Percentiles rank a stretch among this genome's conserved stretches.
Evolutionary conservation across 106 monocot genomes (phyloP).

Genomic region (Ottelia alismoides): DNA sequence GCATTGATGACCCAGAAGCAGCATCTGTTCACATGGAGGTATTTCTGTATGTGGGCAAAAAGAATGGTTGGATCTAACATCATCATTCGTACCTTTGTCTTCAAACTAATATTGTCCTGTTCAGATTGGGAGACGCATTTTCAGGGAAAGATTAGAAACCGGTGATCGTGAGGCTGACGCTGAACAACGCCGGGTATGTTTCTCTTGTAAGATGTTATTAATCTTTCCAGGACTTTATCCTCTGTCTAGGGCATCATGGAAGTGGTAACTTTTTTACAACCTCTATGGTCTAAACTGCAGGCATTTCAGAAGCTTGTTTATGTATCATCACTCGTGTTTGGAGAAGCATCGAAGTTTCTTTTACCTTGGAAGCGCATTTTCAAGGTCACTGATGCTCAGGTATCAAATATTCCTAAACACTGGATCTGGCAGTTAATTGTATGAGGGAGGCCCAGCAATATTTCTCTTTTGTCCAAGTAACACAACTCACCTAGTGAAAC

Average conservation of each 20-base stretch:
- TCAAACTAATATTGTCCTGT: too few relatives aligned
- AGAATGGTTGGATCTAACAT: too few relatives aligned
- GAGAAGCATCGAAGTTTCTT: slow-evolving; percentile 62
- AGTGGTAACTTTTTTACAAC: too few relatives aligned
- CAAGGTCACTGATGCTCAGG: slow-evolving; percentile 97
- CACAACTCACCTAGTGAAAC: too few relatives aligned
- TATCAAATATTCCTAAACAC: slow-evolving; percentile 7
- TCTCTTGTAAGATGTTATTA: slow-evolving; percentile 3
- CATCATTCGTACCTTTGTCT: too few relatives aligned
- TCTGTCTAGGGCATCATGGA: too few relatives aligned
- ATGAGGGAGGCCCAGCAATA: not conserved
- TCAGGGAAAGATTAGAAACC: slow-evolving; percentile 82
- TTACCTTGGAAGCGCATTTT: slow-evolving; percentile 98
- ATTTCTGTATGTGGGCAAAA: too few relatives aligned
- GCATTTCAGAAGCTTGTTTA: slow-evolving; percentile 97
- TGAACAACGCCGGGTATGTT: slow-evolving; percentile 65
- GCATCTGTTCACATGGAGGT: slow-evolving; percentile 98
- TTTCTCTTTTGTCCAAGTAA: too few relatives aligned
- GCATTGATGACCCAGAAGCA: slow-evolving; percentile 92
- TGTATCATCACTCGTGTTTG: slow-evolving; percentile 47
- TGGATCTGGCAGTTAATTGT: not conserved
- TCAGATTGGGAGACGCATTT: slow-evolving; percentile 87
- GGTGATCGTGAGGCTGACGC: slow-evolving; percentile 78
- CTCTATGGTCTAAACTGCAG: too few relatives aligned
- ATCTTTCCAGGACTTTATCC: too few relatives aligned